phyloP scores from a whole-genome alignment of 768 basidiomycete genomes.

The Amanita thiersii region DNA sequence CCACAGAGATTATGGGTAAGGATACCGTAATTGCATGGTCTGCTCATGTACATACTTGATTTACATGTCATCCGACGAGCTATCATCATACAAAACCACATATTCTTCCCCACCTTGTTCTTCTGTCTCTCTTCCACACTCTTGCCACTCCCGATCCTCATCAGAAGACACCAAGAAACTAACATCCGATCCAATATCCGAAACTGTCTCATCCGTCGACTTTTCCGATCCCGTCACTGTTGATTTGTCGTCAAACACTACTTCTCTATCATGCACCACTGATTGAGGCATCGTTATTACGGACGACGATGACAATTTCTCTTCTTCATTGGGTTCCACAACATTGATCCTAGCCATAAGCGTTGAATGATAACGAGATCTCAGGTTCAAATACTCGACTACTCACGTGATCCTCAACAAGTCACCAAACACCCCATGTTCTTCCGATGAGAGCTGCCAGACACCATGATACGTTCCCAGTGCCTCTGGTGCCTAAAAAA shows the following conservation, averaged over 20 bases:
- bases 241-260: constrained; percentile 9
- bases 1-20: constrained; percentile 25
- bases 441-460: constrained; percentile 61
- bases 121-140: constrained; percentile 1
- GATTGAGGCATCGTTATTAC: constrained; percentile 57
- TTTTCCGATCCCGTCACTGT: neutral
- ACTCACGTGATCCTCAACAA: constrained; percentile 72
- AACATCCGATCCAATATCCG: constrained; percentile 12
- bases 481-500: constrained; percentile 55
- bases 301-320: constrained; percentile 63
- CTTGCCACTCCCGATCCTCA: constrained; percentile 20
- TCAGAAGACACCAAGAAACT: constrained; percentile 30
- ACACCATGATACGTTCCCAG: constrained; percentile 71
- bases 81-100: constrained; percentile 66
- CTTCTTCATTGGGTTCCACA: constrained; percentile 35
- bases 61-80: constrained; percentile 44
- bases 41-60: constrained; percentile 7
- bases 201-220: constrained; percentile 9
- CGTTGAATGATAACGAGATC: constrained; percentile 2
- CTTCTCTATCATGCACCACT: constrained; percentile 14
- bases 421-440: constrained; percentile 57
- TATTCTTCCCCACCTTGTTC: constrained; percentile 38
- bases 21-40: constrained; percentile 9
- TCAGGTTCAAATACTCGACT: constrained; percentile 18
- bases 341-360: constrained; percentile 49